Evolutionary conservation across 176 grass and related monocot genomes (phyloP).

Genomic region (Avena sativa): DNA sequence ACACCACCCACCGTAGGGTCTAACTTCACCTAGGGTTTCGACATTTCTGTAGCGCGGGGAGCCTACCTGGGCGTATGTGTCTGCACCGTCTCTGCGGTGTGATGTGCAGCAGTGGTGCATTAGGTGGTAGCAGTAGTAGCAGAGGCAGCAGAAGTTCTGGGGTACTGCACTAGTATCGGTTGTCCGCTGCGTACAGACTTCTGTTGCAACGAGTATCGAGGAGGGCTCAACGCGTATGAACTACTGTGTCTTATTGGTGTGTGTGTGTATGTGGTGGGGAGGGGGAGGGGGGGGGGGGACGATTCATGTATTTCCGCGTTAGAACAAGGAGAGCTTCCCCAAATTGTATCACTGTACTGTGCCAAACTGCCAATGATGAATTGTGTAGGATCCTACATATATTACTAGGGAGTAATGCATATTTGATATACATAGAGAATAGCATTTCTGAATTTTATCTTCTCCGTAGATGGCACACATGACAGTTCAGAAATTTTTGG

Average conservation of each 20-base stretch:
- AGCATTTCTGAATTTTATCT: not conserved
- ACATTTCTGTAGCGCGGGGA: not conserved
- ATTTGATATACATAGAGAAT: slow-evolving; percentile 1
- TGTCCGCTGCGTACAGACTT: not conserved
- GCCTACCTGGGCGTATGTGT: not conserved
- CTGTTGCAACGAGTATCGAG: not conserved
- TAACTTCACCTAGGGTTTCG: slow-evolving; percentile 32
- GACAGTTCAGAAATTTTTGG: not conserved
- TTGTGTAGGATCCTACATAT: slow-evolving; percentile 1
- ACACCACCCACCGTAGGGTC: not conserved
- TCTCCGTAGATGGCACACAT: not conserved
- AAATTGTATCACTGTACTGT: not conserved
- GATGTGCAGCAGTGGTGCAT: not conserved
- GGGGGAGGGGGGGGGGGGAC: no score
- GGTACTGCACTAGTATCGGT: not conserved
- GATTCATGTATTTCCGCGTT: no score
- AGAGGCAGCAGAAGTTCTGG: not conserved
- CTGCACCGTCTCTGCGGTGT: not conserved
- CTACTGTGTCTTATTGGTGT: not conserved
- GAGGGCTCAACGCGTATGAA: not conserved
- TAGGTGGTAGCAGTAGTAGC: not conserved
- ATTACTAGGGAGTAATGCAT: not conserved
- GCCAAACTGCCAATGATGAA: not conserved
- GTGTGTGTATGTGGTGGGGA: not conserved
- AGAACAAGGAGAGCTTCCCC: not conserved